Evolutionary conservation across 768 basidiomycete genomes (phyloP).

Genomic region (Kwoniella sp.): DNA sequence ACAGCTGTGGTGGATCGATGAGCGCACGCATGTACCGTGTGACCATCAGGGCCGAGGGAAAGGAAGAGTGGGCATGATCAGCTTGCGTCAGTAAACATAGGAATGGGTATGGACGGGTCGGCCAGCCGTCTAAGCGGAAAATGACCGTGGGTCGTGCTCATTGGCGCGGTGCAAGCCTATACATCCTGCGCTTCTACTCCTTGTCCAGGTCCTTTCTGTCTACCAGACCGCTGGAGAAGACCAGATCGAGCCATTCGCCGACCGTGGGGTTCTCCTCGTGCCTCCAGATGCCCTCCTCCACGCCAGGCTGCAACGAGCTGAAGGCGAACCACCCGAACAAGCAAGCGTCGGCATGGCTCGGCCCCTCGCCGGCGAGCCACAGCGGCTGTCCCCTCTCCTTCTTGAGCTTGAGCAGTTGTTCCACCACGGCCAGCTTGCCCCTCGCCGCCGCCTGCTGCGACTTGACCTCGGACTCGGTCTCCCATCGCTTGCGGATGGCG

Average conservation of each 20-base stretch:
- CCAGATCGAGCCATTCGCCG: slow-evolving; percentile 13
- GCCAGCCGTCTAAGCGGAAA: no score
- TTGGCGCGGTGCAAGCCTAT: no score
- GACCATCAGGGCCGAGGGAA: no score
- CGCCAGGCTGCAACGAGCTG: neutral
- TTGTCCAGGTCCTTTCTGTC: slow-evolving; percentile 4
- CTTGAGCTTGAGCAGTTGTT: slow-evolving; percentile 5
- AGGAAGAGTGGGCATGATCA: no score
- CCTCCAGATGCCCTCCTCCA: slow-evolving; percentile 17
- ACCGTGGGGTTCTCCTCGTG: slow-evolving; percentile 9
- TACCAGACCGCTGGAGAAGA: slow-evolving; percentile 17
- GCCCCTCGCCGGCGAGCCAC: slow-evolving; percentile 9
- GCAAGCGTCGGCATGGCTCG: slow-evolving; percentile 15
- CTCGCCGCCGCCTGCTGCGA: neutral
- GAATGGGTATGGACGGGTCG: no score
- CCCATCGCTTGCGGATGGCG: neutral
- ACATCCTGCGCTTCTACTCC: no score
- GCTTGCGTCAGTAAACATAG: no score
- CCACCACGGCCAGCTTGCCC: slow-evolving; percentile 1
- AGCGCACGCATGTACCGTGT: no score
- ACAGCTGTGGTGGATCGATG: no score
- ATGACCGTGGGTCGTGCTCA: no score
- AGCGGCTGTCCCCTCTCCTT: slow-evolving; percentile 1
- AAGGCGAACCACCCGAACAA: slow-evolving; percentile 17
- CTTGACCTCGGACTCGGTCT: slow-evolving; percentile 1